Base-by-base conservation (phyloP, 441 rosid genomes). In the Populus hybrid region DNA sequence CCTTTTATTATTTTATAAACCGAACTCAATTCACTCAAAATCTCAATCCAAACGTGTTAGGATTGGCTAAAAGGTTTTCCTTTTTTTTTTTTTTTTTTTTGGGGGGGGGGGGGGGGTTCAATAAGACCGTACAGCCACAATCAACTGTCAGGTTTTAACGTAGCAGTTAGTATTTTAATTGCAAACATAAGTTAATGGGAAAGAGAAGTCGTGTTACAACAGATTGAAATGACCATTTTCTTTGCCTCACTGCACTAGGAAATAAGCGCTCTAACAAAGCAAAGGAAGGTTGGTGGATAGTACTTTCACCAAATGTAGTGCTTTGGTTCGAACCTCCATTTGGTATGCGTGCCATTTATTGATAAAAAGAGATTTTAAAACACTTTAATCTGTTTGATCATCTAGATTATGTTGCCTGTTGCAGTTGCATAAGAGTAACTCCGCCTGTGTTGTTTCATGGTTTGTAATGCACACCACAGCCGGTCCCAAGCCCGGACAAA, bases 401-500 rank as follows among this genome's bases (percentile, higher is more conserved):
- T 54, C 61, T 0, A 54, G 61, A 54, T 20, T 10, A 1, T 14
- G 6, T 34, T 1, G 16, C 28, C 24, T n/a, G 11, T 2, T 8
- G 28, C 4, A 10, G 11, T 50, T 36, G 18, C 21, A 5, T 24
- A 36, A 42, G 23, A 77, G 84, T 83, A 89, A 90, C 91, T 85
- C 89, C 76, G 87, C 92, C 89, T 85, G 90, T 89, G 87, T 72
- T 89, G 87, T 76, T 18, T 12, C 73, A 28, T 35, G 40, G 61
- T 46, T 38, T 65, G 70, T 63, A 35, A 79, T 73, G 70, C 38
- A 11, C 68, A 30, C 65, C 88, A 82, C 91, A 86, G 92, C 89
- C 87, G 85, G 91, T 90, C 89, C 88, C 94, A 87, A 89, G 91
- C 91, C 92, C 87, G 85, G 92, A 78, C 63, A 81, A 86, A 90